Evolutionary conservation across 139 green algal species (phyloP).

Genomic region (Bryopsis sp.): DNA sequence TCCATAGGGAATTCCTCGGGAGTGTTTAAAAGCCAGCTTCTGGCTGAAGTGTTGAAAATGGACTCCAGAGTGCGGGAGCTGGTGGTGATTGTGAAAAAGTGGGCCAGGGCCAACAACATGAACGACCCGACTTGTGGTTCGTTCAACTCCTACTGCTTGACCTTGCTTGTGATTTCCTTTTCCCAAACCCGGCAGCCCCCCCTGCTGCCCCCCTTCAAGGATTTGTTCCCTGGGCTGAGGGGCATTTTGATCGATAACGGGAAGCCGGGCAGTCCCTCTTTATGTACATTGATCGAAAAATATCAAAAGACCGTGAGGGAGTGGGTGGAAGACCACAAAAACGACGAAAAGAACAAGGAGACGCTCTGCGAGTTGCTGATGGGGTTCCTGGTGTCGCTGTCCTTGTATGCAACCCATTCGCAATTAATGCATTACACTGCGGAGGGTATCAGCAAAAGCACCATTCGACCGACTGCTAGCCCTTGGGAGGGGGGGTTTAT

Average conservation of each 20-base stretch:
- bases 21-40: conserved; percentile 28
- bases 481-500: not conserved
- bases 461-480: not conserved
- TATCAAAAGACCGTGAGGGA: too few species aligned
- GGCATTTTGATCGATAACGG: not conserved
- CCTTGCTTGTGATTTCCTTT: conserved; percentile 47
- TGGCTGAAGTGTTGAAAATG: conserved; percentile 14
- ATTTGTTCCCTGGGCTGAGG: not conserved
- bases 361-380: not conserved
- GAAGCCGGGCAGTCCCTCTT: too few species aligned
- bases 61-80: conserved; percentile 25
- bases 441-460: not conserved
- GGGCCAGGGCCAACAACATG: conserved; percentile 52
- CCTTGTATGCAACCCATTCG: not conserved
- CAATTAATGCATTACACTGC: not conserved
- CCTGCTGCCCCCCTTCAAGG: not conserved
- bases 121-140: conserved; percentile 60
- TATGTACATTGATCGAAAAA: too few species aligned
- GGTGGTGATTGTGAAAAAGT: conserved; percentile 59
- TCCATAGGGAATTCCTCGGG: conserved; percentile 20
- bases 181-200: conserved; percentile 21
- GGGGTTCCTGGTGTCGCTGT: not conserved
- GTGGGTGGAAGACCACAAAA: too few species aligned
- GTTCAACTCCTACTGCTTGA: conserved; percentile 72
- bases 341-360: not conserved